Percentiles rank a stretch among this genome's conserved stretches.
phyloP scores from a whole-genome alignment of 768 basidiomycete species.

The Leccinum barrowsii region DNA sequence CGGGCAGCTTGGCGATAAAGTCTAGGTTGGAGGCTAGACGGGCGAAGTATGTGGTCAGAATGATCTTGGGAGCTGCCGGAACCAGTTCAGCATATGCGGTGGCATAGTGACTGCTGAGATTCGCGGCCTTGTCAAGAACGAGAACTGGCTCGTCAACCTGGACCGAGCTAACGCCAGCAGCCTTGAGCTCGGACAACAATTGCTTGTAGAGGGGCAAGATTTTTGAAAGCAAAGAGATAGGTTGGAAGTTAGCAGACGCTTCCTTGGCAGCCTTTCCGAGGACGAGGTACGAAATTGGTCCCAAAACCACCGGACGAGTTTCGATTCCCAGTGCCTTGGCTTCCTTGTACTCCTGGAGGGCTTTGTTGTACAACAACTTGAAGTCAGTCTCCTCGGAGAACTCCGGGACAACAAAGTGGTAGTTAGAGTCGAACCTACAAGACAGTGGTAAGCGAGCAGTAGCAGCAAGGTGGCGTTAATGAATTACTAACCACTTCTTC shows the following conservation, averaged over 20 bases:
- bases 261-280: slow-evolving; percentile 91
- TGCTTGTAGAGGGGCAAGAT: slow-evolving; percentile 90
- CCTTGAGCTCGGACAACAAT: slow-evolving; percentile 86
- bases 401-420: slow-evolving; percentile 98
- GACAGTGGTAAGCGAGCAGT: background rate
- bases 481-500: slow-evolving; percentile 89
- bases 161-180: slow-evolving; percentile 89
- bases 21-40: slow-evolving; percentile 91
- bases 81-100: slow-evolving; percentile 78
- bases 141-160: slow-evolving; percentile 98
- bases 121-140: slow-evolving; percentile 80
- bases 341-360: slow-evolving; percentile 90
- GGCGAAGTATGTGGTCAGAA: slow-evolving; percentile 95
- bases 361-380: slow-evolving; percentile 95
- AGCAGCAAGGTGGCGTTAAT: background rate
- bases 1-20: slow-evolving; percentile 87
- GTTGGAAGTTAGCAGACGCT: slow-evolving; percentile 79
- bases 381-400: slow-evolving; percentile 87
- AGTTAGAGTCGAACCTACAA: slow-evolving; percentile 94
- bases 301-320: slow-evolving; percentile 94
- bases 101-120: slow-evolving; percentile 75
- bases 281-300: slow-evolving; percentile 91
- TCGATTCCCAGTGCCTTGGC: slow-evolving; percentile 84
- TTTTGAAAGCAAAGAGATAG: slow-evolving; percentile 85
- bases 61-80: slow-evolving; percentile 83